Evolutionary conservation across 805 yeast genomes (phyloP), one percentile per base, ranked within the genome.

Genomic region (Candida mattraensis): DNA sequence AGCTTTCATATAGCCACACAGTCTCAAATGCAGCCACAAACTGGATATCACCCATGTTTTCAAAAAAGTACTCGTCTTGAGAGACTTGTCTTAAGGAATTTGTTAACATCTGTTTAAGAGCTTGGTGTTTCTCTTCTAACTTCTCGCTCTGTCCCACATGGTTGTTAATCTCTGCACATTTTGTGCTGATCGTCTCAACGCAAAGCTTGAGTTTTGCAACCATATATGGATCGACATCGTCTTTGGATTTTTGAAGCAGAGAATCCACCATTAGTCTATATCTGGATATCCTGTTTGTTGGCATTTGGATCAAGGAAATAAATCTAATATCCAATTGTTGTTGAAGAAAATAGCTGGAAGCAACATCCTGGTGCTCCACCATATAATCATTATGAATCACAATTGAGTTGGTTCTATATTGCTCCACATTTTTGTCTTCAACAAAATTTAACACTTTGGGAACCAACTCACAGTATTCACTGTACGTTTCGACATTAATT

Each of bases 181-280:
- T 43, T 12, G 39, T 35, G 9, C 37, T 47, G 7, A 61, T 31
- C 14, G 48, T 34, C 6, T 39, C 33, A 15, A 63, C 49, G 39
- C 66, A 64, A 2, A 58, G 50, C 22, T 36, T 28, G 32, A 46
- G 39, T 12, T 52, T 50, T 23, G 41, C 46, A 4, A 67, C 45
- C 10, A 58, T 50, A 7, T 40, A 31, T 20, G 25, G 14, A 19
- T 35, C 39, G 4, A 39, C 40, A 36, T 53, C 60, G 12, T 42
- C 45, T 2, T 50, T 41, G 1, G 63, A 51, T 27, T 58, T 48
- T 23, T 65, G 61, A 7, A 53, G 34, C 24, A 72, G 44, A 1
- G 72, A 58, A 19, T 71, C 73, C n/a, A 74, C 44, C n/a, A 78
- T 64, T 22, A 78, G 56, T 35, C 68, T 64, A 48, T 78, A 77